These are phyloP conservation scores for Rhodotorula sp. DNA, from an alignment of 1,284 basidiomycete genomes.

Conservation along the genomic window DNA sequence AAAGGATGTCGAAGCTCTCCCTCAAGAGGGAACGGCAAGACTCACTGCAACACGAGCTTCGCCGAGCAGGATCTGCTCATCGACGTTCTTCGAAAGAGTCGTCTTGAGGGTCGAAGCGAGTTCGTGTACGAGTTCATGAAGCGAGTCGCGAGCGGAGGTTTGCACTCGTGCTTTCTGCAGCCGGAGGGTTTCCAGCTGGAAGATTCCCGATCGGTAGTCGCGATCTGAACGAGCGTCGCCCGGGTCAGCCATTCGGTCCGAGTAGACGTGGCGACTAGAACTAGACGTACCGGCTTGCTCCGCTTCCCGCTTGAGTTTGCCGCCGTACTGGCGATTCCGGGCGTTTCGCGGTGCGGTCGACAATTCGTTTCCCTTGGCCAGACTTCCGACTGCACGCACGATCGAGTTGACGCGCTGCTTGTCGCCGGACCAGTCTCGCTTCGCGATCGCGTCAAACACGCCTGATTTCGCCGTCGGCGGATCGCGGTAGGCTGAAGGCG, in stretches of 20 bases:
- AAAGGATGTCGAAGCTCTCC: background rate
- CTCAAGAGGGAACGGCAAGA: background rate
- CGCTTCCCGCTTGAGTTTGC: constrained; percentile 76
- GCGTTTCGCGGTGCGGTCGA: background rate
- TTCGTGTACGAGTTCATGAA: constrained; percentile 37
- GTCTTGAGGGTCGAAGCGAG: constrained; percentile 30
- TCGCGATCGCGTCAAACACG: constrained; percentile 37
- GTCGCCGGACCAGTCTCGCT: constrained; percentile 36
- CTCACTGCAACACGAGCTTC: constrained; percentile 17
- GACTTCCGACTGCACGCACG: constrained; percentile 29
- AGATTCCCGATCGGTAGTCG: constrained; percentile 85
- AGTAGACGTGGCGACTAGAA: constrained; percentile 1
- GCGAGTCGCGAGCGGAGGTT: constrained; percentile 20
- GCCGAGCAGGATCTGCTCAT: constrained; percentile 15
- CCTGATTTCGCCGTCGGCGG: constrained; percentile 32
- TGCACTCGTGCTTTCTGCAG: constrained; percentile 46
- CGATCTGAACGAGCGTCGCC: constrained; percentile 61
- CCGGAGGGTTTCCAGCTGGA: constrained; percentile 89
- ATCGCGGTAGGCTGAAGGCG: constrained; percentile 21
- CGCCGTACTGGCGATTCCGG: constrained; percentile 21
- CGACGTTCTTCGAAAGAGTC: constrained; percentile 26
- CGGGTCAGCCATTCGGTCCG: constrained; percentile 7
- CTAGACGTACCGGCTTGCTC: constrained; percentile 74
- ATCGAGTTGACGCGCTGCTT: constrained; percentile 39
- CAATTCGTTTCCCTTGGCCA: constrained; percentile 19